phyloP scores from a whole-genome alignment of 306 rosid genomes.

The Trifolium repens region DNA sequence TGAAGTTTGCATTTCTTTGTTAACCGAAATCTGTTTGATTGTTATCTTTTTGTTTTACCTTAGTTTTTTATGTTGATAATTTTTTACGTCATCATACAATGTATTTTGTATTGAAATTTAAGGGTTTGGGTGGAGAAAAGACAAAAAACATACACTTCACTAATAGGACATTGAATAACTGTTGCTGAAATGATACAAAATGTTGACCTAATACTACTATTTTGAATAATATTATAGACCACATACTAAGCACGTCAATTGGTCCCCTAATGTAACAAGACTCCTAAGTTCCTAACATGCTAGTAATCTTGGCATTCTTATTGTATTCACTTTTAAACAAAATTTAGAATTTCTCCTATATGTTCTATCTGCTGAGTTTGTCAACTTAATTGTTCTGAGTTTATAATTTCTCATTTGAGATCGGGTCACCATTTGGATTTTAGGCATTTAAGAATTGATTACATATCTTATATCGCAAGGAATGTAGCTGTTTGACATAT shows the following conservation, averaged over 20 bases:
- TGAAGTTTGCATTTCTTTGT: constrained; percentile 30
- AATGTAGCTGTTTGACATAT: not conserved
- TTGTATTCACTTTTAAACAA: not conserved
- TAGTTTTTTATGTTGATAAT: constrained; percentile 28
- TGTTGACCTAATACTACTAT: constrained; percentile 25
- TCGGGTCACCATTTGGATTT: not conserved
- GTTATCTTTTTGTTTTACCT: constrained; percentile 19
- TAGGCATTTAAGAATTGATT: constrained; percentile 21
- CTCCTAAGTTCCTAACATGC: not conserved
- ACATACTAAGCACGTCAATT: not conserved
- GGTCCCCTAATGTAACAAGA: constrained; percentile 1
- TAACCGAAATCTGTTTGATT: constrained; percentile 25
- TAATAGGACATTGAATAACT: constrained; percentile 20
- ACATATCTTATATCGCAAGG: constrained; percentile 27
- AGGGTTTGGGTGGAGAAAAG: constrained; percentile 35
- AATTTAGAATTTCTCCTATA: not conserved
- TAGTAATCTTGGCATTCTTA: constrained; percentile 12
- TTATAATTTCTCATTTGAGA: not conserved
- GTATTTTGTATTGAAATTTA: constrained; percentile 35
- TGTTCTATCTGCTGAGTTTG: constrained; percentile 7
- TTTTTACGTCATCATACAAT: constrained; percentile 21
- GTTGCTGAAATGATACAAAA: constrained; percentile 1
- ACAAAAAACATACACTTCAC: constrained; percentile 14
- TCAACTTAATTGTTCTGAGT: not conserved
- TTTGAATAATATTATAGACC: constrained; percentile 18